phyloP scores from a whole-genome alignment of 805 yeast species.

The Wickerhamiella azyma region DNA sequence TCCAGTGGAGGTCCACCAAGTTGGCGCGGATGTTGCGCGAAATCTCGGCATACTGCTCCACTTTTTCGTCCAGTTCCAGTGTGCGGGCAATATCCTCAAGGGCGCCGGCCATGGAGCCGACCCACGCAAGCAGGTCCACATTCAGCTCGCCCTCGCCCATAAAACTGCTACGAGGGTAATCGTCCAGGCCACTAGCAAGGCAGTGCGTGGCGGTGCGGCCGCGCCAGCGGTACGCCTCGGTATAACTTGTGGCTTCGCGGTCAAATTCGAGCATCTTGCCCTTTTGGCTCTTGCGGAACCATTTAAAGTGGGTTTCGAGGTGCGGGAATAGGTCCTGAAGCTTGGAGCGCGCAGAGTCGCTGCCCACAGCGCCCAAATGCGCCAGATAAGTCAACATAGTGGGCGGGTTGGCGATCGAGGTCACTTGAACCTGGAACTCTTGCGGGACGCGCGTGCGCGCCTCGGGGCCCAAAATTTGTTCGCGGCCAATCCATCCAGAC shows the following conservation, averaged over 20 bases:
- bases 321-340: constrained; percentile 55
- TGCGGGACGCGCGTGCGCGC: constrained; percentile 77
- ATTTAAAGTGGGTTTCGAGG: constrained; percentile 60
- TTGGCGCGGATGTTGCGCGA: constrained; percentile 47
- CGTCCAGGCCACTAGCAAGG: constrained; percentile 88
- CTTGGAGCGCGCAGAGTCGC: constrained; percentile 6
- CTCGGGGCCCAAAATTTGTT: constrained; percentile 84
- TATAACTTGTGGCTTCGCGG: constrained; percentile 34
- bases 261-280: constrained; percentile 66
- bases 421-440: constrained; percentile 74
- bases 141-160: constrained; percentile 84
- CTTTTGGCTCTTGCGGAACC: constrained; percentile 70
- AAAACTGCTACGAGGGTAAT: constrained; percentile 72
- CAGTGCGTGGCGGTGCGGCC: constrained; percentile 81
- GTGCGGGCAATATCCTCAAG: constrained; percentile 59
- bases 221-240: constrained; percentile 80
- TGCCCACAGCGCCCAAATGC: constrained; percentile 33
- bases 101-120: constrained; percentile 80
- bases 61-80: constrained; percentile 47
- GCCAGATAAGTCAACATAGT: constrained; percentile 53
- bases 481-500: constrained; percentile 95
- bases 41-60: constrained; percentile 36
- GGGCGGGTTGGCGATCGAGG: constrained; percentile 89
- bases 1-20: constrained; percentile 72
- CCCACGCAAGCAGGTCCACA: constrained; percentile 84